These are phyloP conservation scores for Eutypa lata DNA, from an alignment of 2,329 filamentous ascomycete genomes.

Conservation along the genomic window DNA sequence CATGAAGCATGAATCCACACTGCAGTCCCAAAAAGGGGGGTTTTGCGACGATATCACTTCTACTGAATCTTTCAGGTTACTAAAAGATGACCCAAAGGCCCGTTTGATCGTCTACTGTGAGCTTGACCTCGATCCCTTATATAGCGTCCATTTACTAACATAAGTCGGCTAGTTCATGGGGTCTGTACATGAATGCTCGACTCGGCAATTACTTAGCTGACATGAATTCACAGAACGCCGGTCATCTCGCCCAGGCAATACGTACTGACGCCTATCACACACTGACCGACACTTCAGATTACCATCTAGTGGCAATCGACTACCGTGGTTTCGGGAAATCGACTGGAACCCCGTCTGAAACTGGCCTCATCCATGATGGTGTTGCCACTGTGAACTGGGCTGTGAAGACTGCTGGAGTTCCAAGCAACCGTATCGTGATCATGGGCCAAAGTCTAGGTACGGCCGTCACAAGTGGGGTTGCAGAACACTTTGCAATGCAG, in stretches of 20 bases:
- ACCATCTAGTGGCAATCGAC: conserved; percentile 85
- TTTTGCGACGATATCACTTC: conserved; percentile 51
- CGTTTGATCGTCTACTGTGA: conserved; percentile 63
- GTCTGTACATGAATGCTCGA: conserved; percentile 39
- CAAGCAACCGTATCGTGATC: conserved; percentile 71
- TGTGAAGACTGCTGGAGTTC: conserved; percentile 59
- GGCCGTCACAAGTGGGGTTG: conserved; percentile 72
- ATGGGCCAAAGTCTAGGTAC: conserved; percentile 88
- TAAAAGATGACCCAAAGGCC: conserved; percentile 61
- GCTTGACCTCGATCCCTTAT: conserved; percentile 19
- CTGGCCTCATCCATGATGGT: conserved; percentile 77
- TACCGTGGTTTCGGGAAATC: conserved; percentile 86
- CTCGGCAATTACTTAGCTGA: conserved; percentile 30
- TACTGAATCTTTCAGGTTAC: conserved; percentile 57
- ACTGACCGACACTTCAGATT: conserved; percentile 67
- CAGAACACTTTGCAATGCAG: conserved; percentile 62
- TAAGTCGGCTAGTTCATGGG: conserved; percentile 53
- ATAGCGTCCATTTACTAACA: conserved; percentile 7
- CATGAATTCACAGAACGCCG: conserved; percentile 66
- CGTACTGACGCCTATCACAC: conserved; percentile 76
- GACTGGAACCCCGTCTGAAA: conserved; percentile 75
- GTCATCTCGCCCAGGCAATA: conserved; percentile 75
- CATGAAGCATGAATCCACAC: conserved; percentile 62
- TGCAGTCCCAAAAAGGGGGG: conserved; percentile 52
- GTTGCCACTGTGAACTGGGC: conserved; percentile 71